Base-by-base conservation (phyloP, 768 basidiomycete species). In the Asterophora parasitica region DNA sequence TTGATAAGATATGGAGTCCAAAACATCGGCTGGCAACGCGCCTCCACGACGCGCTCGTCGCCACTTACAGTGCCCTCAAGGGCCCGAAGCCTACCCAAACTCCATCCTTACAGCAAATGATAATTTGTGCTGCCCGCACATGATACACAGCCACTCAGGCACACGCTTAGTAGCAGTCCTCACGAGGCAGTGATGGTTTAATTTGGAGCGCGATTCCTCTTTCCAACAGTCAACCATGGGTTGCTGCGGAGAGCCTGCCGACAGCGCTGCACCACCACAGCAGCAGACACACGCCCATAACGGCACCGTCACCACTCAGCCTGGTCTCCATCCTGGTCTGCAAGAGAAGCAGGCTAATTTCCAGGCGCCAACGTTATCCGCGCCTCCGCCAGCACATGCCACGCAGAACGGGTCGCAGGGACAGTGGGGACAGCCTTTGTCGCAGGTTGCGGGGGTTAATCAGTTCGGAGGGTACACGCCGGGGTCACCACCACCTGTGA, bases 201-300 rank as follows among this genome's bases (percentile, higher is more conserved):
- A 43, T 50, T 47, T 10, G 36, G 44, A 30, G 26, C 41, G 31
- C 50, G 28, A 31, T 32, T 28, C 32, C 45, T 36, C 48, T 35
- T 34, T 44, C 23, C 39, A 43, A 45, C 47, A 42, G 39, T 15
- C 20, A n/a, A 66, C 55, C 55, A 85, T 84, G 82, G 73, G 78
- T 53, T 88, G 87, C 58, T 89, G 86, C 60, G 83, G 83, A n/a
- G 73, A 77, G 40, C 54, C 60, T 30, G 52, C 57, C 33, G 60
- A 66, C 47, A 52, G 23, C 23, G 23, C 61, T 44, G 56, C 66
- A 40, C 61, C 61, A 46, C 56, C 65, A 43, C 71, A 73, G 62
- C 63, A 54, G 48, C 41, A 48, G 7, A 54, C 54, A 38, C 46
- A 50, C 40, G 59, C 59, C 35, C 51, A 57, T 20, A 59, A 66